Percentiles rank a stretch among this genome's conserved stretches.
Conservation (phyloP, 768 basidiomycete genomes). For the Pisolithus tinctorius region DNA sequence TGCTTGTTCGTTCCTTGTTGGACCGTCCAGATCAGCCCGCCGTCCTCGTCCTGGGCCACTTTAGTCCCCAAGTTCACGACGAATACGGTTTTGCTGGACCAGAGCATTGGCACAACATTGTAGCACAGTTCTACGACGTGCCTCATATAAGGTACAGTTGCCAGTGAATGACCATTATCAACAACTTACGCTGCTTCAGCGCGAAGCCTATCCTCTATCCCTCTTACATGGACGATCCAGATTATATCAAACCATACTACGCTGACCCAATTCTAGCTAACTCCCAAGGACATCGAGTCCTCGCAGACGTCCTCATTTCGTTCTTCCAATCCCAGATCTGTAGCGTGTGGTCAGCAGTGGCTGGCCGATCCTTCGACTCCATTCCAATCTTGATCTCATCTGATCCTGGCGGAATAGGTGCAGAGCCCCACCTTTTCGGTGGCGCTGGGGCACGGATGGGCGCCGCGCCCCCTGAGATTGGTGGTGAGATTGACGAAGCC, state of each 20-base stretch:
- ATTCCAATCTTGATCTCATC: slow-evolving; percentile 37
- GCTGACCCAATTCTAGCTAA: slow-evolving; percentile 81
- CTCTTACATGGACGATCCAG: slow-evolving; percentile 70
- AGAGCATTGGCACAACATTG: slow-evolving; percentile 82
- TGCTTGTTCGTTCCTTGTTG: slow-evolving; percentile 87
- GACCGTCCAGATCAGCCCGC: slow-evolving; percentile 88
- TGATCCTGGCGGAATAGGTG: slow-evolving; percentile 25
- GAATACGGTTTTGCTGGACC: slow-evolving; percentile 82
- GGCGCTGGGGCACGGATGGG: slow-evolving; percentile 82
- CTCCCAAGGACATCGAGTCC: slow-evolving; percentile 70
- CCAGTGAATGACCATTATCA: not conserved
- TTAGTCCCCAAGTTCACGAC: slow-evolving; percentile 77
- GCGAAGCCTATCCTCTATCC: slow-evolving; percentile 79
- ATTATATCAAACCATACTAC: slow-evolving; percentile 63
- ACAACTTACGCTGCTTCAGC: slow-evolving; percentile 29
- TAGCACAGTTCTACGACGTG: slow-evolving; percentile 96
- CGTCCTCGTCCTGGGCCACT: slow-evolving; percentile 92
- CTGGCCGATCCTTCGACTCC: slow-evolving; percentile 58
- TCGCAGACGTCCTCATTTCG: slow-evolving; percentile 86
- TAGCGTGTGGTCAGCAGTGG: slow-evolving; percentile 70
- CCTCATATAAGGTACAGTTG: slow-evolving; percentile 68
- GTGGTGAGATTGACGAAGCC: slow-evolving; percentile 25
- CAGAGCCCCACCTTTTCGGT: slow-evolving; percentile 63
- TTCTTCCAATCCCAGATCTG: slow-evolving; percentile 92
- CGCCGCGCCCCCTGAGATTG: slow-evolving; percentile 43